phyloP scores from a whole-genome alignment of 2,329 filamentous ascomycete species.

The Hysterium pulicare region DNA sequence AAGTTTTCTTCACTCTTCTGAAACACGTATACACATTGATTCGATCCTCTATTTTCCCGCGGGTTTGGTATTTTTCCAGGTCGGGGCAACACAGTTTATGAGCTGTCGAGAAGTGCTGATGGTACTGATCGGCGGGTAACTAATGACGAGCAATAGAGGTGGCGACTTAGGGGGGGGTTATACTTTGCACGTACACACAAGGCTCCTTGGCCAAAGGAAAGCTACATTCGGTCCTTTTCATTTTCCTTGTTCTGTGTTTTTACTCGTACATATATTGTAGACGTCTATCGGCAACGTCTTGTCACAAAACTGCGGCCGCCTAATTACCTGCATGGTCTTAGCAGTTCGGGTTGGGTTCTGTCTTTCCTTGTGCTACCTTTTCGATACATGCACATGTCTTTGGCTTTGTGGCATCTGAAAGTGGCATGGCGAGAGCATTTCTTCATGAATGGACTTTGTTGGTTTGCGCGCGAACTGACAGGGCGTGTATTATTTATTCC shows the following conservation, averaged over 20 bases:
- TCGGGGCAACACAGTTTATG: slow-evolving; percentile 18
- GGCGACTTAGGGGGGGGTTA: slow-evolving; percentile 23
- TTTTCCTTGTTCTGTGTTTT: slow-evolving; percentile 22
- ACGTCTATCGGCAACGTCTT: slow-evolving; percentile 30
- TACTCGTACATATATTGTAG: slow-evolving; percentile 39
- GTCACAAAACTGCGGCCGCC: slow-evolving; percentile 26
- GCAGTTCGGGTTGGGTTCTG: slow-evolving; percentile 24
- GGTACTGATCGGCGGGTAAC: slow-evolving; percentile 21
- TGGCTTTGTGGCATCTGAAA: slow-evolving; percentile 17
- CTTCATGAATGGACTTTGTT: slow-evolving; percentile 15
- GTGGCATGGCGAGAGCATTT: slow-evolving; percentile 12
- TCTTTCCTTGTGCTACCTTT: slow-evolving; percentile 24
- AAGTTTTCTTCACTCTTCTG: slow-evolving; percentile 22
- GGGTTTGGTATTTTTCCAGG: slow-evolving; percentile 6
- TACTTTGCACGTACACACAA: slow-evolving; percentile 34
- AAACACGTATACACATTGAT: slow-evolving; percentile 16
- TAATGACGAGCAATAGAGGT: slow-evolving; percentile 39
- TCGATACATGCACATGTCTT: slow-evolving; percentile 36
- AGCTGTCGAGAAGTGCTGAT: slow-evolving; percentile 19
- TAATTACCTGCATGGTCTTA: slow-evolving; percentile 37
- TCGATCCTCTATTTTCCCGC: not conserved
- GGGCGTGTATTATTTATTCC: slow-evolving; percentile 24
- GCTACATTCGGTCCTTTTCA: no score
- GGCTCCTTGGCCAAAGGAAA: slow-evolving; percentile 16
- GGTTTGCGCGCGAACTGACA: slow-evolving; percentile 17